Percentiles rank a stretch among this genome's conserved stretches.
Conservation (phyloP, 805 yeast genomes). For the Candida jianshihensis region DNA sequence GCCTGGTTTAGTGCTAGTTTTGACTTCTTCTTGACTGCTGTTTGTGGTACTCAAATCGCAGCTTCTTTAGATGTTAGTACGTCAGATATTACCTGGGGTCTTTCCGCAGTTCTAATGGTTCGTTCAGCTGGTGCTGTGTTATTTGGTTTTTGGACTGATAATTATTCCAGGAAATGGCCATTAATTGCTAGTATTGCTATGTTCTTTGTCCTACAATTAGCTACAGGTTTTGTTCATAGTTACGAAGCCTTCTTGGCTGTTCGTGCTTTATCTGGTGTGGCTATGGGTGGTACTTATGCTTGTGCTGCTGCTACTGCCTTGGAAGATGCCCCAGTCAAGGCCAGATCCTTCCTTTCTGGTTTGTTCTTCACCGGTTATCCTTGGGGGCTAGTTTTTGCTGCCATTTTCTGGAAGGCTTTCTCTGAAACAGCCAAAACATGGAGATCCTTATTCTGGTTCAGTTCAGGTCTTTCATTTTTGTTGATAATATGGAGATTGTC, state of each 20-base stretch:
- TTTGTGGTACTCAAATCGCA: constrained; percentile 50
- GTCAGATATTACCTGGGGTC: constrained; percentile 62
- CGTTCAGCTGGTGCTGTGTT: constrained; percentile 65
- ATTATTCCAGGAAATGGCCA: constrained; percentile 63
- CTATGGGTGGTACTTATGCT: constrained; percentile 47
- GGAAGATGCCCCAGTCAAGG: constrained; percentile 55
- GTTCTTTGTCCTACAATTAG: constrained; percentile 52
- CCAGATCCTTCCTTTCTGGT: constrained; percentile 61
- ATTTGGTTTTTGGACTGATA: constrained; percentile 59
- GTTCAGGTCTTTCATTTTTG: constrained; percentile 55
- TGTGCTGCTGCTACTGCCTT: constrained; percentile 40
- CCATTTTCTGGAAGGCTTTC: constrained; percentile 57
- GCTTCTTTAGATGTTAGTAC: constrained; percentile 36
- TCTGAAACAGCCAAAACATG: constrained; percentile 45
- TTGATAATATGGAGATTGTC: constrained; percentile 50
- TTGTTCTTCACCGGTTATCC: constrained; percentile 53
- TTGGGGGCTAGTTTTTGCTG: constrained; percentile 59
- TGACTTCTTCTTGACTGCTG: constrained; percentile 60
- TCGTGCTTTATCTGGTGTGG: constrained; percentile 53
- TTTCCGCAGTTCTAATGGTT: constrained; percentile 65
- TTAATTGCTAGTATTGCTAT: constrained; percentile 45
- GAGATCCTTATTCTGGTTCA: constrained; percentile 70
- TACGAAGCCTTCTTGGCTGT: constrained; percentile 55
- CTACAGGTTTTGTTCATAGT: constrained; percentile 55
- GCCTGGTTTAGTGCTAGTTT: constrained; percentile 74